These are phyloP conservation scores for Penstemon davidsonii DNA, from an alignment of 257 asterid species.

Conservation along the genomic window DNA sequence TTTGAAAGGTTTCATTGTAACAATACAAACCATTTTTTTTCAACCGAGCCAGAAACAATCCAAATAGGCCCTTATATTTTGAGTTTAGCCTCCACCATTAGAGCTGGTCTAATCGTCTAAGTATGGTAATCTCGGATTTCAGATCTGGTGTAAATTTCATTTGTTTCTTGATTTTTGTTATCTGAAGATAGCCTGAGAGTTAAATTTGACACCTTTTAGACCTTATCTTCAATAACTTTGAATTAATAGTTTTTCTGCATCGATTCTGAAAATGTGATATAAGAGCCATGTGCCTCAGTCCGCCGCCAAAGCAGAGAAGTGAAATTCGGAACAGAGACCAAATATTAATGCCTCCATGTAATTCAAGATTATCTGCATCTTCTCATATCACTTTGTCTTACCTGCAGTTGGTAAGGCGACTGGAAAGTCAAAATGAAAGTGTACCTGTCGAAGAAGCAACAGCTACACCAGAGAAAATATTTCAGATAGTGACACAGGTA, in stretches of 20 bases:
- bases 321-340: no score
- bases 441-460: slow-evolving; percentile 64
- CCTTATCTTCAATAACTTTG: neutral
- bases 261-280: neutral
- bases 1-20: no score
- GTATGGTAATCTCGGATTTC: no score
- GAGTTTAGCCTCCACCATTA: no score
- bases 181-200: slow-evolving; percentile 14
- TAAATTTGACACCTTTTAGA: slow-evolving; percentile 1
- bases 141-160: no score
- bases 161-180: no score
- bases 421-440: slow-evolving; percentile 69
- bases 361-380: slow-evolving; percentile 19
- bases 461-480: slow-evolving; percentile 75
- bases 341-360: neutral
- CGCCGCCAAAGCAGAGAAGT: slow-evolving; percentile 1
- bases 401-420: slow-evolving; percentile 78
- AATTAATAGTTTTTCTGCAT: neutral
- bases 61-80: no score
- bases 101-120: no score
- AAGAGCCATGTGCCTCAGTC: neutral
- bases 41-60: no score
- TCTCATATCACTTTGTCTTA: slow-evolving; percentile 24
- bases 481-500: slow-evolving; percentile 86
- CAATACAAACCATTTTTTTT: no score